Base-by-base conservation (phyloP, 805 yeast species). In the Hanseniaspora jakobsenii region DNA sequence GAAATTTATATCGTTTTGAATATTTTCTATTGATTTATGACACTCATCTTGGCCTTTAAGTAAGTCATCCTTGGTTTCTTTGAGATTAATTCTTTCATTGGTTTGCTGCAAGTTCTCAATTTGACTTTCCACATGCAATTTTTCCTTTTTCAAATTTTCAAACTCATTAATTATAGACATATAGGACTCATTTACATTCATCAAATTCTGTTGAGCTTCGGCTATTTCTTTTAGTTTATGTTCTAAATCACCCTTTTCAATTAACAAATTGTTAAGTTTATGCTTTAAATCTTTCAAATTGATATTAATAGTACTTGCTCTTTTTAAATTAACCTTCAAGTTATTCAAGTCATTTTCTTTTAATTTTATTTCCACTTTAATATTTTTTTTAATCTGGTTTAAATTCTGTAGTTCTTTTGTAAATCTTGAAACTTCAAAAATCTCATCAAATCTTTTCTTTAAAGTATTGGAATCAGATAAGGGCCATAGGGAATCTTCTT, bases 401-500 rank as follows among this genome's bases (percentile, higher is more conserved):
- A 91, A 67, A 44, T 73, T 75, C 48, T 87, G 95, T 29, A 91
- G 65, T 0, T 91, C 94, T 56, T 84, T 89, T 1, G 95, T 85
- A 55, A 82, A 93, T 59, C 84, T 86, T 52, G 85, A 74, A 0
- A 96, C 95, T 61, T 91, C 96, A 55, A 91, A 91, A 7, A 91
- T 89, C 60, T 91, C 98, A 60, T 91, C 98, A 55, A 91, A 93
- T 43, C 89, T 72, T 62, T 87, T 87, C 62, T 91, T 93, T 57
- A 91, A 69, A 10, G 72, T 72, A 2, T 94, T 70, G 1, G 98
- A 93, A 60, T 91, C 99, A 52, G 87, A 75, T 38, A 91, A 66
- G 1, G 99, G 99, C 99, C 99, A 91, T 23, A 85, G 62, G 53
- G 89, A 78, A 49, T 91, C 99, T 55, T 91, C 99, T 59, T 91